Evolutionary conservation across 1,284 basidiomycete genomes (phyloP), one percentile per base, ranked within the genome.

Genomic region (Ganoderma sinense): DNA sequence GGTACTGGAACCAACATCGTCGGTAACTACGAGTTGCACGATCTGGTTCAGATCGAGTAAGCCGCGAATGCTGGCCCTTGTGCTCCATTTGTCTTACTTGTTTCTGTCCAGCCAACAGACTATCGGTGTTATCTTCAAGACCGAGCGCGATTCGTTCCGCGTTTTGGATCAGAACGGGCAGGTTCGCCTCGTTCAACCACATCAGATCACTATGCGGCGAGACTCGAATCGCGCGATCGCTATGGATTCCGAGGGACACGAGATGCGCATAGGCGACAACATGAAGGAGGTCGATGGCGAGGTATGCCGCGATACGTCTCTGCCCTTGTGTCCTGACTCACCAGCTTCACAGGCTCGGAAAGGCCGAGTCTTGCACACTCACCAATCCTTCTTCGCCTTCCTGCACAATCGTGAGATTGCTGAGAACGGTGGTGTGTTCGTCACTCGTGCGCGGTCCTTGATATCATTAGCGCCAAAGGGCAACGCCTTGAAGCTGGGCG

Each of bases 61-160:
- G 94, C 67, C 18, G 26, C 8, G 56, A 65, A 58, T 64, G 23
- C 65, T 48, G 33, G 31, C 16, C n/a, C 67, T 33, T 41, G 29
- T 20, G 48, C 36, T 64, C 41, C 62, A 68, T 39, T 70, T 13
- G 71, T 74, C 59, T 61, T 31, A 71, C 68, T 51, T 61, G 16
- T 64, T 20, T 66, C 51, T 73, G 20, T 66, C 51, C 72, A 97
- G 95, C 81, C 87, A 92, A 43, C 94, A 96, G 80, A 98, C 97
- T 1, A 95, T 97, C 33, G 97, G 97, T 79, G 96, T 99, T 70
- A 97, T 99, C 75, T 98, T 94, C 88, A 98, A 98, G 82, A 97
- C 97, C 4, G 98, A 99, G 80, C 91, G 96, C 23, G 95, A 96
- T 78, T 92, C 94, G 10, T 97, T 99, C 89, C 94, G 95, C 69